Percentiles rank a stretch among this genome's conserved stretches.
Evolutionary conservation across 805 yeast species (phyloP).

Genomic region (Priceomyces fermenticarens): DNA sequence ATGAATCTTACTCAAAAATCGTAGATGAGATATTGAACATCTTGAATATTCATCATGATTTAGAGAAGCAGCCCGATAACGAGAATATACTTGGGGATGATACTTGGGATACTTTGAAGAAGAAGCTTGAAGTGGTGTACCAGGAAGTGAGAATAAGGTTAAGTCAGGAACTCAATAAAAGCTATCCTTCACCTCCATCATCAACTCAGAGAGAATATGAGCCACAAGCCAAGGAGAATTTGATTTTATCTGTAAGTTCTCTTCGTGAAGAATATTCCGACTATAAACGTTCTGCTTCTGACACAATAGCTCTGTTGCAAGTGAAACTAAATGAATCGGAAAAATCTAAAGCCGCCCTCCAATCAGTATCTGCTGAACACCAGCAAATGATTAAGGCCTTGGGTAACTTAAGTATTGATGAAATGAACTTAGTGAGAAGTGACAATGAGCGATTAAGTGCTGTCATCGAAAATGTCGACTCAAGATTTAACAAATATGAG

Average conservation of each 20-base stretch:
- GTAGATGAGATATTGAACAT: constrained; percentile 18
- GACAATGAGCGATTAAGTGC: constrained; percentile 18
- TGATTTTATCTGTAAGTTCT: constrained; percentile 19
- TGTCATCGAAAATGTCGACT: constrained; percentile 17
- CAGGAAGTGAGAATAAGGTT: constrained; percentile 10
- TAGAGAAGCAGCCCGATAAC: too few relatives aligned
- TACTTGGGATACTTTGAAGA: background rate
- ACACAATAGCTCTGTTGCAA: constrained; percentile 18
- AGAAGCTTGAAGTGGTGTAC: background rate
- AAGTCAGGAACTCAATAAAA: constrained; percentile 3
- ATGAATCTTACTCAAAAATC: constrained; percentile 13
- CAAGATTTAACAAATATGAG: constrained; percentile 29
- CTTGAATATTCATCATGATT: constrained; percentile 3
- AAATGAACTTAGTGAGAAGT: constrained; percentile 6
- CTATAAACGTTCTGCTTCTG: constrained; percentile 18
- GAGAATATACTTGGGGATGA: too few relatives aligned
- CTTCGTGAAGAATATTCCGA: constrained; percentile 17
- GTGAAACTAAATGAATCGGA: constrained; percentile 21
- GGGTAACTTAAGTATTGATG: constrained; percentile 1
- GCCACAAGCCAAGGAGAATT: constrained; percentile 15
- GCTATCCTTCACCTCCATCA: constrained; percentile 12
- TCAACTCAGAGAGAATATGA: constrained; percentile 7
- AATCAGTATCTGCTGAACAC: constrained; percentile 10
- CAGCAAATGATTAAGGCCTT: background rate
- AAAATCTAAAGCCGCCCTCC: constrained; percentile 18